These are phyloP conservation scores for Tulasnella sp. DNA, from an alignment of 768 basidiomycete genomes.

Conservation along the genomic window DNA sequence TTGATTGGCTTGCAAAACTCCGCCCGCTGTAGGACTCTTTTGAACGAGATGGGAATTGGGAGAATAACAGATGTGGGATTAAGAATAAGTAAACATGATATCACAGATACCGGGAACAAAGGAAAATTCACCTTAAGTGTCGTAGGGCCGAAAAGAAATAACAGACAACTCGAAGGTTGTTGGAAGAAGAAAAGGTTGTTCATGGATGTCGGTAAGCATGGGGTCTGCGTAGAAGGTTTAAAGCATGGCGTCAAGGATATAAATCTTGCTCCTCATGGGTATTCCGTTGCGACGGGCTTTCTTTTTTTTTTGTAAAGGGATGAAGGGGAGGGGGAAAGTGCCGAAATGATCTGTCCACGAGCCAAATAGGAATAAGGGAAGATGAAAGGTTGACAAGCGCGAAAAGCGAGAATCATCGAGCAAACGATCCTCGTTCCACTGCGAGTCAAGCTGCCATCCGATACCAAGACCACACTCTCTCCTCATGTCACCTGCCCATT, in stretches of 20 bases:
- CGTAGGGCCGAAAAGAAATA: neutral
- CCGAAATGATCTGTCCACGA: slow-evolving; percentile 14
- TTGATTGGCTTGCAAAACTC: slow-evolving; percentile 18
- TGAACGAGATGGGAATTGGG: neutral
- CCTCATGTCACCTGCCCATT: slow-evolving; percentile 34
- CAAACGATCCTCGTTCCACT: slow-evolving; percentile 4
- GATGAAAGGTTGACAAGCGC: slow-evolving; percentile 3
- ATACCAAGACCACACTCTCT: slow-evolving; percentile 35
- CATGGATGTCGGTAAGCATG: neutral
- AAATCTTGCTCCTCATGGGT: slow-evolving; percentile 14
- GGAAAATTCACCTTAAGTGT: slow-evolving; percentile 5
- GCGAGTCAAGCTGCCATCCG: slow-evolving; percentile 33
- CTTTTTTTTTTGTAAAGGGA: neutral
- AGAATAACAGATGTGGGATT: slow-evolving; percentile 11
- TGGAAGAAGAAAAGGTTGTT: slow-evolving; percentile 4
- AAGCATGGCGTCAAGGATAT: neutral
- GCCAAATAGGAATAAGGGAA: neutral
- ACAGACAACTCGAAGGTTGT: neutral
- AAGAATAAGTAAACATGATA: slow-evolving; percentile 19
- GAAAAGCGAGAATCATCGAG: slow-evolving; percentile 14
- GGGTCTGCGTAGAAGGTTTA: slow-evolving; percentile 13
- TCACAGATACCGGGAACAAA: neutral
- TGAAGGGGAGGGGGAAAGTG: neutral
- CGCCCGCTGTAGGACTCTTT: neutral
- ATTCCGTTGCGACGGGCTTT: neutral